Base-by-base conservation (phyloP, 1,284 basidiomycete genomes). In the Cryptococcus hybrid region DNA sequence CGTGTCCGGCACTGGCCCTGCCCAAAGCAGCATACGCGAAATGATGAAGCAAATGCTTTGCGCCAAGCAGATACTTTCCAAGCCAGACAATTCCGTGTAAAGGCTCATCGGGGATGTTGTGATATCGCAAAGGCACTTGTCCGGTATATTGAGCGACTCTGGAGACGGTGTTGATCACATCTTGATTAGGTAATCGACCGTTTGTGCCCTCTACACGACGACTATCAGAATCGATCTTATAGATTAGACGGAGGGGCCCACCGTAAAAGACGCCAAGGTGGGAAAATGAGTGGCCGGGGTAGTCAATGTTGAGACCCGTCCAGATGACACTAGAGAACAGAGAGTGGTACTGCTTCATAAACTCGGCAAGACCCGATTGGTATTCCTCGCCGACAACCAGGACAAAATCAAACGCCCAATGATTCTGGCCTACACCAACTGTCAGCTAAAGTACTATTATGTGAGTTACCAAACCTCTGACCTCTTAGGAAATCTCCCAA, bases 281-380 rank as follows among this genome's bases (percentile, higher is more conserved):
- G 9, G 89, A 92, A 78, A 98, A 97, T 0, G 93, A 97, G 76
- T 99, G 95, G 1, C 90, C 89, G 1, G 94, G 92, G 73, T 97
- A 99, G 75, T 99, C 96, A 57, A 99, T 85, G 65, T 90, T 90
- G 40, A 99, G 79, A 5, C 91, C 92, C 2, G 90, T 95, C 96
- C 96, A 99, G 47, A 97, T 89, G 3, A 92, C 87, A 1, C 81
- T 80, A 3, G 88, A 89, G 2, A 89, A 89, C 1, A 80, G 79
- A 35, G 85, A 87, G 73, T 96, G 90, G 73, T 96, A 98, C 3
- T 85, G 81, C 50, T 83, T 85, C 35, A 96, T 80, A 87, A 91
- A 99, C 1, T 92, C 93, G 60, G 96, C 88, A 81, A 93, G 88
- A 3, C 96, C 96, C 51, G 92, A 88, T 36, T 93, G 75, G 71